Base-by-base conservation (phyloP, 2,329 filamentous ascomycete genomes). In the Colletotrichum magnum region DNA sequence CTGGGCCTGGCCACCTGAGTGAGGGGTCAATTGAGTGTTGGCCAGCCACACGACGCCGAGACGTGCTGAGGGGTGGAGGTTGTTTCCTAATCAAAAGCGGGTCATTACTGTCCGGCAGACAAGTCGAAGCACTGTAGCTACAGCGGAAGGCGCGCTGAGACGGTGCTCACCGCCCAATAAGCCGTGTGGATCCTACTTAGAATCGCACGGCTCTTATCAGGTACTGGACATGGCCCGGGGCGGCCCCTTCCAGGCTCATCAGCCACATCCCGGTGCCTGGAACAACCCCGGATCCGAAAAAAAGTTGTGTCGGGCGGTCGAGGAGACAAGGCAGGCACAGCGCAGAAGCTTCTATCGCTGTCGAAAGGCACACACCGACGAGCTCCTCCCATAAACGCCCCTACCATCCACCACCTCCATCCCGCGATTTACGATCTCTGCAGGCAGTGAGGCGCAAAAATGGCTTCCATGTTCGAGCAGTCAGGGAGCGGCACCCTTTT, bases 381-480 rank as follows among this genome's bases (percentile, higher is more conserved):
- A 64, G 65, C 57, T 69, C 32, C 32, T 36, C 60, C 47, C n/a
- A n/a, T n/a, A 56, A 59, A 47, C 56, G 57, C 45, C 43, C 59
- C 56, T 36, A 36, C 32, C 50, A 57, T 43, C 39, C 56, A 69
- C 64, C 59, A 69, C 68, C 58, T 65, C 69, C 47, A 65, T 41
- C 53, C 68, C 64, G 64, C 64, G 53, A 63, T 51, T 58, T 36
- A 59, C 54, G 24, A 60, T 26, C 48, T 64, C 58, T 50, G 58
- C 64, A 63, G 52, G 68, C 50, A 67, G 52, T 62, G 63, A 71
- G 60, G 58, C 64, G 52, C 60, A 69, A 77, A 71, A 73, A 99
- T 99, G 96, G 92, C 94, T 82, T 93, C 94, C 79, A 94, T 99
- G 83, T 99, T 98, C 79, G 94, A 98, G 85, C 93, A 96, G 85